Evolutionary conservation across 495 filamentous ascomycete genomes (phyloP), one percentile per base, ranked within the genome.

Genomic region (Penicillium pulvis): DNA sequence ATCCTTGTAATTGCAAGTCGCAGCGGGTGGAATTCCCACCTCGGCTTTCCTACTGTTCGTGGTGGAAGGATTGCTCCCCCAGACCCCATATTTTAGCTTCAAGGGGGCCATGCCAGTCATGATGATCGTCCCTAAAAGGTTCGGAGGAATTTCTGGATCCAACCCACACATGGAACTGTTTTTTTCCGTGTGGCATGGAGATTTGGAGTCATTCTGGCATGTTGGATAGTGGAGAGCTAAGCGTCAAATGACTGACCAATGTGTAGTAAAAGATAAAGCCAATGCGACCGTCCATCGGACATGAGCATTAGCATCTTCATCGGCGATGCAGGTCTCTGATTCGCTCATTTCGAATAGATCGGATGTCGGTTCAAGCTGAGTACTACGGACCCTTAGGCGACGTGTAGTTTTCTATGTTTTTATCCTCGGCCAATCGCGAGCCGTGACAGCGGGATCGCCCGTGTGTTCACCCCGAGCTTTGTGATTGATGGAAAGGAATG

Each of bases 291-390:
- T 42, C 30, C 56, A 51, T 51, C 47, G 35, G 9, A 26, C 20
- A 45, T 8, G 3, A 28, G 16, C 9, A 9, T 30, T 2, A 17
- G 31, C 12, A 49, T 49, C 14, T 28, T 23, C 51, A 61, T 56
- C 62, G 53, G 36, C 64, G 55, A 67, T 61, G 19, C 10, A 6
- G 30, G 35, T 19, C 20, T 19, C 43, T 62, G 62, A 61, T 62
- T 60, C 48, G 56, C 45, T 53, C 20, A 23, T 39, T 23, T 39
- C 6, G 50, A 58, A 43, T 35, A 26, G 53, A 65, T 62, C 55
- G 41, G 55, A 16, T 58, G 35, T 30, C 24, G n/a, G 24, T 14
- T 41, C 42, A 17, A 48, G 48, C 53, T 65, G 51, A 60, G 58
- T 46, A 43, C 2, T 16, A 14, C 23, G 30, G 11, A 47, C 45